Evolutionary conservation across 805 yeast species (phyloP), one percentile per base, ranked within the genome.

Genomic region (Sugiyamaella smithiae): DNA sequence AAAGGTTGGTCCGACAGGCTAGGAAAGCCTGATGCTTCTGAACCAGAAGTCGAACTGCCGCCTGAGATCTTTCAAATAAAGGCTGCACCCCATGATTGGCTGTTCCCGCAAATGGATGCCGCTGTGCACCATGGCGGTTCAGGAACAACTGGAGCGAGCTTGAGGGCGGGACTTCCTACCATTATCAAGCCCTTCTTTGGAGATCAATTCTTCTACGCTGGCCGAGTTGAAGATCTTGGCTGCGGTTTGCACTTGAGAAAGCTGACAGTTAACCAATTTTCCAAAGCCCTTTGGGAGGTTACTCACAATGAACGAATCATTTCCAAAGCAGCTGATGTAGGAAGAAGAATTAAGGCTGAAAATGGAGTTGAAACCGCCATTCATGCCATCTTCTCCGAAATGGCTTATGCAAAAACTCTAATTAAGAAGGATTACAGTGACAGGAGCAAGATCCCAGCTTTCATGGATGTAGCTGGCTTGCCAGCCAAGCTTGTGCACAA

Each of bases 61-160:
- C 68, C 71, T 0, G 81, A 81, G 56, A 76, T 91, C 1, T 86
- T 69, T 61, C 81, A 80, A 54, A 70, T 87, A 5, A 93, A 93
- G 1, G 63, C 82, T 7, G 73, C 87, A 11, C 96, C 97, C 0
- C 98, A 91, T 63, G 96, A 89, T 62, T 91, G 98, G 98, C 69
- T 91, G 31, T 91, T 91, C 67, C 85, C 91, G 0, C 81, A 79
- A 52, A 72, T 91, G 38, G 96, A 91, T 67, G 97, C 91, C 0
- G 96, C 96, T 0, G 97, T 91, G 3, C 98, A 91, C 63, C 98
- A 91, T 64, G 98, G 98, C 33, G 98, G 98, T 0, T 84, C 96
- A 0, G 98, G 98, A 1, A 88, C 97, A 0, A 91, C 97, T 0
- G 98, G 98, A 5, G 96, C 97, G 0, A 77, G 95, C 1, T 65